A percentile compares a stretch with the other conserved stretches of the same genome.
These are phyloP conservation scores for Barbatosphaeria neglecta DNA, from an alignment of 495 filamentous ascomycete genomes.

Conservation along the genomic window DNA sequence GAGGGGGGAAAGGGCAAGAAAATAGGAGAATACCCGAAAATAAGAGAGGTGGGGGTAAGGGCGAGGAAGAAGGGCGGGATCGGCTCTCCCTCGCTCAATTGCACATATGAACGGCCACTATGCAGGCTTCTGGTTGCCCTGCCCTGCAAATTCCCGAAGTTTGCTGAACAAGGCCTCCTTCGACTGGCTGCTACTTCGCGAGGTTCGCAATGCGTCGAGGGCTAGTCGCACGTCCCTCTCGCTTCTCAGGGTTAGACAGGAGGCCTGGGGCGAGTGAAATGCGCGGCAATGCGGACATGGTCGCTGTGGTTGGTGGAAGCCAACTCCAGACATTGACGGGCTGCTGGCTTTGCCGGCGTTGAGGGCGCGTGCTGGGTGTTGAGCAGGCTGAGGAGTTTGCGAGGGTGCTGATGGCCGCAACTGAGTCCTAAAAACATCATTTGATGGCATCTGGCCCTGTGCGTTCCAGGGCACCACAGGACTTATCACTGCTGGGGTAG, in stretches of 20 bases:
- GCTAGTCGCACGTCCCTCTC: conserved; percentile 7
- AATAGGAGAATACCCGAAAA: too few relatives aligned
- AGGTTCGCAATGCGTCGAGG: conserved; percentile 7
- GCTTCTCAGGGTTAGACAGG: neutral
- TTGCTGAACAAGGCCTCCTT: neutral
- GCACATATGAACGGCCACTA: too few relatives aligned
- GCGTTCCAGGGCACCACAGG: neutral
- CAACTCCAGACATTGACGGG: neutral
- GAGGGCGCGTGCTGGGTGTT: neutral
- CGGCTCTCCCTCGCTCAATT: too few relatives aligned
- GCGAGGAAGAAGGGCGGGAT: too few relatives aligned
- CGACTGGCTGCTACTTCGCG: neutral
- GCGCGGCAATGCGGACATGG: neutral
- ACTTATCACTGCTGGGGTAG: neutral
- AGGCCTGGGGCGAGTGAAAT: neutral
- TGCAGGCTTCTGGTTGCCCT: neutral
- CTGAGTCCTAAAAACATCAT: neutral
- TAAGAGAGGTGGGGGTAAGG: too few relatives aligned
- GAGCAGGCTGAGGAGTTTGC: too few relatives aligned
- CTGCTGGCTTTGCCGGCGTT: neutral
- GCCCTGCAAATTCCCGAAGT: neutral
- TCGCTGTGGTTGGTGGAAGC: neutral
- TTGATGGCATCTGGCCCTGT: neutral
- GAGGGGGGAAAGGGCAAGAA: too few relatives aligned
- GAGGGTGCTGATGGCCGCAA: neutral